phyloP scores from a whole-genome alignment of 345 rosid genomes.

The Mallotus nudiflorus region DNA sequence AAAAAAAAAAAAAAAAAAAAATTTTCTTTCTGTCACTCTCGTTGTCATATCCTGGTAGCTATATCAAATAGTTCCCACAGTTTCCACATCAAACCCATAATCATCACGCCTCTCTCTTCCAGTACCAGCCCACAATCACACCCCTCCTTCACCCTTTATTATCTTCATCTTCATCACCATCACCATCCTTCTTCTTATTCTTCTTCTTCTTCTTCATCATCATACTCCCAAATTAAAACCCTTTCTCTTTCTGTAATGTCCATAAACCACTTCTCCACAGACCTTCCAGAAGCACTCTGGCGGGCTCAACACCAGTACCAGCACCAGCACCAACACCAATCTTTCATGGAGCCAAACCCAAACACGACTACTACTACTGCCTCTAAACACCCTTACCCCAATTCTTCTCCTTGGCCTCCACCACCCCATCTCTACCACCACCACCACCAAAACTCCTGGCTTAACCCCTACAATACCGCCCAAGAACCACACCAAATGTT shows the following conservation, averaged over 20 bases:
- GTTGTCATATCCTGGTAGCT: constrained; percentile 19
- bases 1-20: too few relatives aligned
- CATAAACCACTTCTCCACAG: constrained; percentile 47
- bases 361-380: background rate
- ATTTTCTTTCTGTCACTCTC: constrained; percentile 9
- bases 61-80: constrained; percentile 29
- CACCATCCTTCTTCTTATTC: background rate
- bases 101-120: constrained; percentile 24
- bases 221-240: background rate
- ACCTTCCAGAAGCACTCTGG: constrained; percentile 40
- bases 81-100: constrained; percentile 43
- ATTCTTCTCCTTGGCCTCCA: constrained; percentile 1
- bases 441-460: constrained; percentile 8
- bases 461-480: background rate
- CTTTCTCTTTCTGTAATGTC: constrained; percentile 35
- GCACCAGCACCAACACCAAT: constrained; percentile 28
- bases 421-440: background rate
- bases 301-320: constrained; percentile 40
- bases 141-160: background rate
- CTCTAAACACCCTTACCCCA: constrained; percentile 5
- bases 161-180: background rate
- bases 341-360: constrained; percentile 21
- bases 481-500: constrained; percentile 7
- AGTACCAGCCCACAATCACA: constrained; percentile 1
- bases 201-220: constrained; percentile 20